Evolutionary conservation across 441 rosid species (phyloP).

Genomic region (Corymbia citriodora): DNA sequence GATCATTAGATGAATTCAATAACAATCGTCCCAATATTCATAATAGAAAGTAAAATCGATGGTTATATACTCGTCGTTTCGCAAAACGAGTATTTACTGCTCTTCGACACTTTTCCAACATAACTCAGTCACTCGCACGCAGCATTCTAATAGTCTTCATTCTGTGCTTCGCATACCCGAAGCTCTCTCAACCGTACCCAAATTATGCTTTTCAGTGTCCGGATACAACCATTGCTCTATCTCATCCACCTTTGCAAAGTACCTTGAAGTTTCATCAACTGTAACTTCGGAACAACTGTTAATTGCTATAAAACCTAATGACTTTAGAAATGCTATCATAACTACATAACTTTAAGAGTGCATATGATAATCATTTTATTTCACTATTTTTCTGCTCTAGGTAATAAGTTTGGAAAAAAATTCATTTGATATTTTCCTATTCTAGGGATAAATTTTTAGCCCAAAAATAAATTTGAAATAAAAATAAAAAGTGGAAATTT

Average conservation of each 20-base stretch:
- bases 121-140: background rate
- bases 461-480: too few relatives aligned
- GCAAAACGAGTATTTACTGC: background rate
- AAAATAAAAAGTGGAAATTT: too few relatives aligned
- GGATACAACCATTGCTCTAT: background rate
- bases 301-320: rapidly evolving
- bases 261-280: background rate
- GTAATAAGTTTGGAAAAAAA: too few relatives aligned
- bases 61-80: background rate
- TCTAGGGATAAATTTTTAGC: too few relatives aligned
- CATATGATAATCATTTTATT: too few relatives aligned
- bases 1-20: background rate
- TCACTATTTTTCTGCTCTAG: too few relatives aligned
- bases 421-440: too few relatives aligned
- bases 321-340: rapidly evolving
- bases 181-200: background rate
- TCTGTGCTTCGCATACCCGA: background rate
- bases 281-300: background rate
- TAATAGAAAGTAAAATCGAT: background rate
- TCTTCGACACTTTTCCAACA: background rate
- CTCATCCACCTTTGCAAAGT: background rate
- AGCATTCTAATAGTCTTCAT: background rate
- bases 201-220: too few relatives aligned
- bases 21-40: background rate
- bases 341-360: background rate